Evolutionary conservation across 2,329 filamentous ascomycete species (phyloP).

Genomic region (Sordariomycetes sp.): DNA sequence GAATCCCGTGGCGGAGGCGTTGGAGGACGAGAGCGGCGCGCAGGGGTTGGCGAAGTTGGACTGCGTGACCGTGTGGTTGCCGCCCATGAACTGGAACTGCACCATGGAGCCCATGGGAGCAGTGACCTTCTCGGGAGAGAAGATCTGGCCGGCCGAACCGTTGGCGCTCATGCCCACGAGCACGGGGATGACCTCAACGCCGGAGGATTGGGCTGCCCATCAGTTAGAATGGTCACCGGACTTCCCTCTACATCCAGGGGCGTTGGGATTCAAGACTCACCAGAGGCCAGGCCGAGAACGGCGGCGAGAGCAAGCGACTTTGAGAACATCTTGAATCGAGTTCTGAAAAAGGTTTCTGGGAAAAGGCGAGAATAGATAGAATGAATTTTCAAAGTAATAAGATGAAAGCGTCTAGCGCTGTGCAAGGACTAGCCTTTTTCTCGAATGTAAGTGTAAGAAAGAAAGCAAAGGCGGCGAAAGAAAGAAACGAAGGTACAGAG

Average conservation of each 20-base stretch:
- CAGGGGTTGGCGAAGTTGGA: slow-evolving; percentile 56
- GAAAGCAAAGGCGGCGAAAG: slow-evolving; percentile 11
- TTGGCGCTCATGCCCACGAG: slow-evolving; percentile 47
- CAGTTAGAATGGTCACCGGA: neutral
- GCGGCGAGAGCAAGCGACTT: slow-evolving; percentile 33
- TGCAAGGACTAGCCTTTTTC: slow-evolving; percentile 36
- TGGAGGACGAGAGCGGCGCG: slow-evolving; percentile 42
- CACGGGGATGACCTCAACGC: slow-evolving; percentile 23
- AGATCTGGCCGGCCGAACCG: slow-evolving; percentile 40
- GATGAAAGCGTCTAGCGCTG: slow-evolving; percentile 34
- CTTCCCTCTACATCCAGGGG: neutral
- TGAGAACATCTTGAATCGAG: slow-evolving; percentile 38
- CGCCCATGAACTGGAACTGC: slow-evolving; percentile 55
- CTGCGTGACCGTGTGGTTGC: slow-evolving; percentile 73
- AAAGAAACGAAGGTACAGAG: slow-evolving; percentile 7
- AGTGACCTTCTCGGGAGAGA: slow-evolving; percentile 54
- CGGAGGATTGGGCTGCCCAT: neutral
- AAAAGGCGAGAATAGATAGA: slow-evolving; percentile 7
- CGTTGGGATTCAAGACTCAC: slow-evolving; percentile 24
- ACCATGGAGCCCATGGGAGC: slow-evolving; percentile 56
- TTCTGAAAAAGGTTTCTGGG: slow-evolving; percentile 9
- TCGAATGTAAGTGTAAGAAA: neutral
- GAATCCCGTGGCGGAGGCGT: slow-evolving; percentile 46
- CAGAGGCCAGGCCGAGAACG: slow-evolving; percentile 34
- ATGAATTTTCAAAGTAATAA: slow-evolving; percentile 1